These are phyloP conservation scores for Oryza longistaminata DNA, from an alignment of 176 grass and related monocot species.

Conservation along the genomic window DNA sequence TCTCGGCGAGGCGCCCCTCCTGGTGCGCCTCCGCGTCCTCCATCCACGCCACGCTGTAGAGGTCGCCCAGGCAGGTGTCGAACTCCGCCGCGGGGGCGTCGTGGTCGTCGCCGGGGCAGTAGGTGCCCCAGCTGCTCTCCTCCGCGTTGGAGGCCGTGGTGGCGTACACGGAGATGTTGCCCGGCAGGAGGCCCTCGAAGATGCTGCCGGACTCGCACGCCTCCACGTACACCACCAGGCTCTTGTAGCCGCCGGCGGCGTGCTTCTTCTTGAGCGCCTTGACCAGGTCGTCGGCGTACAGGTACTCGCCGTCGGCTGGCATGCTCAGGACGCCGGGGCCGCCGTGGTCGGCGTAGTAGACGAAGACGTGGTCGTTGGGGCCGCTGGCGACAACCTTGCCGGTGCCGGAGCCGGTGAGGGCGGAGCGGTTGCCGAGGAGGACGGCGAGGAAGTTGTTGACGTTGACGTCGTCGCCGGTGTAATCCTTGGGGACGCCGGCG, in stretches of 20 bases:
- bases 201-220: constrained; percentile 94
- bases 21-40: constrained; percentile 68
- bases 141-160: constrained; percentile 85
- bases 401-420: constrained; percentile 56
- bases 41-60: constrained; percentile 92
- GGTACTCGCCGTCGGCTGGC: constrained; percentile 66
- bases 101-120: constrained; percentile 69
- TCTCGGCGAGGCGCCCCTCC: constrained; percentile 53
- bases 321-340: constrained; percentile 73
- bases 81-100: constrained; percentile 51
- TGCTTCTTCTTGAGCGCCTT: constrained; percentile 59
- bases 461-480: constrained; percentile 66
- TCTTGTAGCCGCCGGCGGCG: constrained; percentile 54
- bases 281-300: constrained; percentile 76
- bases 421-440: constrained; percentile 65
- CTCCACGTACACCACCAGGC: constrained; percentile 85
- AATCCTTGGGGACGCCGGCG: constrained; percentile 89
- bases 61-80: constrained; percentile 83
- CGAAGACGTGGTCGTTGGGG: constrained; percentile 69
- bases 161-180: constrained; percentile 65
- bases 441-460: constrained; percentile 69
- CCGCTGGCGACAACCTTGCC: constrained; percentile 82
- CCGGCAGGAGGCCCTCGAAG: constrained; percentile 70
- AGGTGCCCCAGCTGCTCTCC: constrained; percentile 94
- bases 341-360: constrained; percentile 81